These are phyloP conservation scores for Cymbidium sinense DNA, from an alignment of 106 monocot species.

Conservation along the genomic window DNA sequence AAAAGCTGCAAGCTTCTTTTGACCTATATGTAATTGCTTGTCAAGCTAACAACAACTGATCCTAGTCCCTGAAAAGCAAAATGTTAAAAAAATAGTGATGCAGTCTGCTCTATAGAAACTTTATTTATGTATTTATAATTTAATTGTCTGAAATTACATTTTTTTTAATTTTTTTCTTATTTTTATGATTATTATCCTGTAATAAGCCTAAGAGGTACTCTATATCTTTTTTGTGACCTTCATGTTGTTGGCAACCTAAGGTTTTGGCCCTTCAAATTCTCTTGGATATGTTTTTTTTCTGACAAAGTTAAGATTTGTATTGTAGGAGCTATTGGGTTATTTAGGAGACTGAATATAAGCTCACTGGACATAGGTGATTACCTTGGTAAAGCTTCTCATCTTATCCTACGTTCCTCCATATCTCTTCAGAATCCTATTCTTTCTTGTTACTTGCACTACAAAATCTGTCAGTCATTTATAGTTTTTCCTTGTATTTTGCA, in stretches of 20 bases:
- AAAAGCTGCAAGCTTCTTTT: background rate
- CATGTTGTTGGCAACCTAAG: background rate
- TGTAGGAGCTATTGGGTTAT: conserved; percentile 42
- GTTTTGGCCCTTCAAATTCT: background rate
- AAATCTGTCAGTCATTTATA: background rate
- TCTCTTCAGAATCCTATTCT: background rate
- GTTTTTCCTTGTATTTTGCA: conserved; percentile 22
- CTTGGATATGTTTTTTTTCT: background rate
- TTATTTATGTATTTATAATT: too few species aligned
- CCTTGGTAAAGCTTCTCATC: conserved; percentile 35
- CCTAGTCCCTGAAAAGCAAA: background rate
- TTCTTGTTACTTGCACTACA: background rate
- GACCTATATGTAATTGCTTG: background rate
- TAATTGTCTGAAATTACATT: too few species aligned
- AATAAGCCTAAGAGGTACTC: too few species aligned
- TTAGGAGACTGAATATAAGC: conserved; percentile 44
- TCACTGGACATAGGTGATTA: conserved; percentile 38
- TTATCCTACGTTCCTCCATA: background rate
- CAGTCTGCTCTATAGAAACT: too few species aligned
- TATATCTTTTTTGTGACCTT: background rate
- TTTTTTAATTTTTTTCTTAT: too few species aligned
- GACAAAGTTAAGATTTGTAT: background rate
- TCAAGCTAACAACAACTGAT: background rate
- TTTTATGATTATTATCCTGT: too few species aligned
- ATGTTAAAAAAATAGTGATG: background rate